A percentile compares a stretch with the other conserved stretches of the same genome.
phyloP scores from a whole-genome alignment of 2,329 filamentous ascomycete genomes.

The Nothophaeocryptopus gaeumannii region DNA sequence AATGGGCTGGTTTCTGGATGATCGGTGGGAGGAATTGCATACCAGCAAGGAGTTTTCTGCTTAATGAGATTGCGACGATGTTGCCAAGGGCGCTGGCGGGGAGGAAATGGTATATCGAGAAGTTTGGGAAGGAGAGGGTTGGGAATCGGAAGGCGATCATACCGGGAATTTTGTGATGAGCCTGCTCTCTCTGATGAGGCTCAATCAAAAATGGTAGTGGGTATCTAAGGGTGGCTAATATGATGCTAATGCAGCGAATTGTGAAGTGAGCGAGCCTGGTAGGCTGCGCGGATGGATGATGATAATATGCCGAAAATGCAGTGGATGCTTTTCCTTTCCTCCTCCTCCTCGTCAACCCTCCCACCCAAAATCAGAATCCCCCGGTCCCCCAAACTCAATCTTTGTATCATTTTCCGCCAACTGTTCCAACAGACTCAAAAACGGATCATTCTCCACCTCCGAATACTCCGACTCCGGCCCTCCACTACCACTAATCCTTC shows the following conservation, averaged over 20 bases:
- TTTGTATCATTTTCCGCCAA: slow-evolving; percentile 76
- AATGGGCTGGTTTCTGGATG: slow-evolving; percentile 89
- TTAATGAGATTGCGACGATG: slow-evolving; percentile 91
- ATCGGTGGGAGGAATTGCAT: slow-evolving; percentile 62
- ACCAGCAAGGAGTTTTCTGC: slow-evolving; percentile 75
- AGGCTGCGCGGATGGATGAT: no score
- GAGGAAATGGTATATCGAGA: slow-evolving; percentile 79
- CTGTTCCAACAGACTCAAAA: slow-evolving; percentile 74
- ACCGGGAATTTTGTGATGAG: slow-evolving; percentile 55
- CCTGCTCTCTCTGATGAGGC: no score
- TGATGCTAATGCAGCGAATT: slow-evolving; percentile 6
- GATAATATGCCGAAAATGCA: background rate
- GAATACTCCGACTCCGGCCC: slow-evolving; percentile 39
- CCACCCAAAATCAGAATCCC: slow-evolving; percentile 65
- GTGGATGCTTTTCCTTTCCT: background rate
- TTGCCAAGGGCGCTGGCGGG: slow-evolving; percentile 79
- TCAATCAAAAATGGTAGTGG: background rate
- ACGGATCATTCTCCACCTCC: slow-evolving; percentile 70
- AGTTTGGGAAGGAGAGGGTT: slow-evolving; percentile 82
- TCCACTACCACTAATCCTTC: slow-evolving; percentile 38
- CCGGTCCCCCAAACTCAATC: slow-evolving; percentile 58
- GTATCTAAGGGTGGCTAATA: slow-evolving; percentile 12
- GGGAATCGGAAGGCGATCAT: slow-evolving; percentile 71
- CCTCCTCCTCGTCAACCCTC: background rate
- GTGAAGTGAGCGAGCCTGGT: no score